Conservation (phyloP, 176 grass and related monocot genomes). For the Zoysia pacifica region DNA sequence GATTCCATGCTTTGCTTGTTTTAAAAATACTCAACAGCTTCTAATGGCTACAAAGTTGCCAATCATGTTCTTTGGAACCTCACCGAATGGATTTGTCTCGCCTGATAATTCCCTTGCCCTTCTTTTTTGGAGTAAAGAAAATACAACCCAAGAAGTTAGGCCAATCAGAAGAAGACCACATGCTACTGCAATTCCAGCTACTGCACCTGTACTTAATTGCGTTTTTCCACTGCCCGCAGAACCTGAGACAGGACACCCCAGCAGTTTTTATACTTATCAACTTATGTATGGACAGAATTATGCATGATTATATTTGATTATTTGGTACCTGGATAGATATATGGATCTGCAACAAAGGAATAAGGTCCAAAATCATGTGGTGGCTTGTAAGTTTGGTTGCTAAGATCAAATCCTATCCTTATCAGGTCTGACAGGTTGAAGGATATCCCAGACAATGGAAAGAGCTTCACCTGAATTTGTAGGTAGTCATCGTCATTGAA, state of each 20-base stretch:
- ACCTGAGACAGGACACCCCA: conserved; percentile 41
- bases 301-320: not conserved
- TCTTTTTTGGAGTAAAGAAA: conserved; percentile 79
- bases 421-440: conserved; percentile 57
- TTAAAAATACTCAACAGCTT: not conserved
- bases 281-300: not conserved
- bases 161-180: conserved; percentile 66
- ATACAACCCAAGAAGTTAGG: conserved; percentile 47
- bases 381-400: conserved; percentile 58
- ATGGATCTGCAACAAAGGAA: conserved; percentile 51
- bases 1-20: not conserved
- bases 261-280: conserved; percentile 22
- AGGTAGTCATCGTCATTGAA: conserved; percentile 66
- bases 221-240: conserved; percentile 14
- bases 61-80: not conserved
- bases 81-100: conserved; percentile 76
- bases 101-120: conserved; percentile 37
- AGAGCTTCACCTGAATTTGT: conserved; percentile 54
- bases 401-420: conserved; percentile 47
- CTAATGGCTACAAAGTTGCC: not conserved
- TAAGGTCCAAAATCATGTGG: conserved; percentile 61
- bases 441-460: conserved; percentile 44
- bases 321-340: not conserved
- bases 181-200: conserved; percentile 69
- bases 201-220: conserved; percentile 54